These are phyloP conservation scores for Penicillium simplicissimum DNA, from an alignment of 495 filamentous ascomycete genomes.

Conservation along the genomic window DNA sequence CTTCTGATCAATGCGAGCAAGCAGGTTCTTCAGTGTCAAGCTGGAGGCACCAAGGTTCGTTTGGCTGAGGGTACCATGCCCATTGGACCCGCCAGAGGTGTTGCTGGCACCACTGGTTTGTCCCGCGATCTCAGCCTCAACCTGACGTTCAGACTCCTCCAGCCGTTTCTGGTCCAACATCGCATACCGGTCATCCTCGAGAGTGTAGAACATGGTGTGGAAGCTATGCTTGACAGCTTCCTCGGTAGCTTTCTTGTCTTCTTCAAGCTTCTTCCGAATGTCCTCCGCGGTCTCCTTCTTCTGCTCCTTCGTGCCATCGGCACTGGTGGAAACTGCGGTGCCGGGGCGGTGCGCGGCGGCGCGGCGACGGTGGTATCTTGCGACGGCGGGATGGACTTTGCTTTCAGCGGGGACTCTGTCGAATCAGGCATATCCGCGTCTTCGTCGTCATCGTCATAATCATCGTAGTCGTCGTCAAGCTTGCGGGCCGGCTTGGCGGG, in stretches of 20 bases:
- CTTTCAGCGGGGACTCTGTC: constrained; percentile 57
- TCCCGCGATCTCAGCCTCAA: constrained; percentile 88
- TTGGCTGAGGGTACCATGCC: constrained; percentile 84
- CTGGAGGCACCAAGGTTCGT: constrained; percentile 97
- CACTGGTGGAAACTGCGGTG: constrained; percentile 28
- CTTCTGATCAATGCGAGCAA: constrained; percentile 90
- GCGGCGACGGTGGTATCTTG: constrained; percentile 36
- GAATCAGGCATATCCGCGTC: constrained; percentile 63
- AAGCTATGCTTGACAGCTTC: constrained; percentile 87
- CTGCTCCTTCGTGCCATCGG: constrained; percentile 41
- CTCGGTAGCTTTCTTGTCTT: constrained; percentile 90
- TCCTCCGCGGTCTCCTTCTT: constrained; percentile 75
- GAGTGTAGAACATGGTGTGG: constrained; percentile 87
- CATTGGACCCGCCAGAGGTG: constrained; percentile 49
- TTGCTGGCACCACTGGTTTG: constrained; percentile 53
- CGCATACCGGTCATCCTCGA: constrained; percentile 91
- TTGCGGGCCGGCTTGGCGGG: constrained; percentile 65
- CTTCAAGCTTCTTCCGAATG: constrained; percentile 88
- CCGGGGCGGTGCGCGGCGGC: constrained; percentile 32
- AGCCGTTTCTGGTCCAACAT: constrained; percentile 98
- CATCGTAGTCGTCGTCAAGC: constrained; percentile 79
- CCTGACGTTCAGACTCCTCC: constrained; percentile 92
- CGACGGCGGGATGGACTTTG: constrained; percentile 52
- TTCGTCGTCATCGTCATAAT: constrained; percentile 85
- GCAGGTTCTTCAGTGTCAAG: constrained; percentile 92